A percentile compares a stretch with the other conserved stretches of the same genome.
Conservation (phyloP, 2,329 filamentous ascomycete genomes). For the Fusarium sp. region DNA sequence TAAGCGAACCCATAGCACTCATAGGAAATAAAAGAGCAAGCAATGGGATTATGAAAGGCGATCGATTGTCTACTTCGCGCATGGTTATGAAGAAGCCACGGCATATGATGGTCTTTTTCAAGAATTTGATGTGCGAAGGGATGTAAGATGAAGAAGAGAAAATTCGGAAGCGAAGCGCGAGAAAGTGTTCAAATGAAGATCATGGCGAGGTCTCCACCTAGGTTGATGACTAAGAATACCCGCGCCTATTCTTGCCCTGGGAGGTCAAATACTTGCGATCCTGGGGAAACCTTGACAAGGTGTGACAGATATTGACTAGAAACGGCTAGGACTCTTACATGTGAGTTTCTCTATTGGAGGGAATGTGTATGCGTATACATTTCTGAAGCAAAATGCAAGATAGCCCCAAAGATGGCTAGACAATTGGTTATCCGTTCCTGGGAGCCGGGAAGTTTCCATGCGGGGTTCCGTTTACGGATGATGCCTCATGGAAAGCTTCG, state of each 20-base stretch:
- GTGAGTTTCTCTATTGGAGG: neutral
- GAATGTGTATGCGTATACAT: neutral
- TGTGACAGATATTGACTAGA: slow-evolving; percentile 4
- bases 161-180: slow-evolving; percentile 3
- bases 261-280: neutral
- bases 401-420: slow-evolving; percentile 4
- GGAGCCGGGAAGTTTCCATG: neutral
- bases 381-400: neutral
- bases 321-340: neutral
- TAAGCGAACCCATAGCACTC: slow-evolving; percentile 72
- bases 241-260: neutral
- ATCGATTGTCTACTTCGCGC: slow-evolving; percentile 65
- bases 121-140: slow-evolving; percentile 53
- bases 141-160: slow-evolving; percentile 60
- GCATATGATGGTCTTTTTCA: slow-evolving; percentile 48
- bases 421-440: neutral
- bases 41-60: slow-evolving; percentile 72
- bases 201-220: slow-evolving; percentile 29
- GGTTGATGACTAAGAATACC: slow-evolving; percentile 38
- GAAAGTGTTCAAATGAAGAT: slow-evolving; percentile 10
- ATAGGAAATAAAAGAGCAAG: slow-evolving; percentile 56
- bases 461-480: neutral
- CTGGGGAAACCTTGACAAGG: neutral
- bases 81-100: slow-evolving; percentile 59
- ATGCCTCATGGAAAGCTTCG: neutral